Percentiles rank a stretch among this genome's conserved stretches.
Evolutionary conservation across 805 yeast genomes (phyloP).

Genomic region (Starmerella bombicola): DNA sequence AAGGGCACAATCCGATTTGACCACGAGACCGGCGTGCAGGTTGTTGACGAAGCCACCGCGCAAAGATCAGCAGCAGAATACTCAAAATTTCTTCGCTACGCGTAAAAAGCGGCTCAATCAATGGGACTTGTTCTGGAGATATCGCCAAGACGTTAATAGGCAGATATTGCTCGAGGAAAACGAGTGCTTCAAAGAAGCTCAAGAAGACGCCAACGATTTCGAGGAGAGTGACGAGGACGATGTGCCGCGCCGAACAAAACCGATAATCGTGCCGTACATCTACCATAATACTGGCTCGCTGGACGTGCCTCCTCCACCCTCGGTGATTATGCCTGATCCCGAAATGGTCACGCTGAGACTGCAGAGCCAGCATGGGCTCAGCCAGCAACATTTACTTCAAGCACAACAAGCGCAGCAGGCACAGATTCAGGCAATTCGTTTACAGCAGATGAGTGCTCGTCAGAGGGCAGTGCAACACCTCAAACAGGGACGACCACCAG

Average conservation of each 20-base stretch:
- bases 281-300: slow-evolving; percentile 21
- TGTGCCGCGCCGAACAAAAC: slow-evolving; percentile 12
- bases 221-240: slow-evolving; percentile 21
- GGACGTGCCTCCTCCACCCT: slow-evolving; percentile 20
- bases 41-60: slow-evolving; percentile 23
- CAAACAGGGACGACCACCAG: too few species aligned
- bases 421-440: slow-evolving; percentile 7
- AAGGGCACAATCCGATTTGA: slow-evolving; percentile 18
- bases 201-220: slow-evolving; percentile 16
- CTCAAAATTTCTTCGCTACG: slow-evolving; percentile 21
- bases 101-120: slow-evolving; percentile 24
- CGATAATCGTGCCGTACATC: slow-evolving; percentile 18
- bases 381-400: slow-evolving; percentile 7
- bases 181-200: slow-evolving; percentile 21
- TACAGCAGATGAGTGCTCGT: slow-evolving; percentile 9
- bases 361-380: slow-evolving; percentile 7
- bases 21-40: slow-evolving; percentile 5
- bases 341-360: slow-evolving; percentile 13
- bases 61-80: slow-evolving; percentile 22
- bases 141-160: slow-evolving; percentile 18
- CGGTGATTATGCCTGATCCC: slow-evolving; percentile 24
- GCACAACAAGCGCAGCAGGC: slow-evolving; percentile 1
- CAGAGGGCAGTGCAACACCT: slow-evolving; percentile 12
- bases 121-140: slow-evolving; percentile 29
- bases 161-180: slow-evolving; percentile 18